Percentiles rank a stretch among this genome's conserved stretches.
Conservation (phyloP, 768 basidiomycete genomes). For the Rubroboletus pulcherrimus region DNA sequence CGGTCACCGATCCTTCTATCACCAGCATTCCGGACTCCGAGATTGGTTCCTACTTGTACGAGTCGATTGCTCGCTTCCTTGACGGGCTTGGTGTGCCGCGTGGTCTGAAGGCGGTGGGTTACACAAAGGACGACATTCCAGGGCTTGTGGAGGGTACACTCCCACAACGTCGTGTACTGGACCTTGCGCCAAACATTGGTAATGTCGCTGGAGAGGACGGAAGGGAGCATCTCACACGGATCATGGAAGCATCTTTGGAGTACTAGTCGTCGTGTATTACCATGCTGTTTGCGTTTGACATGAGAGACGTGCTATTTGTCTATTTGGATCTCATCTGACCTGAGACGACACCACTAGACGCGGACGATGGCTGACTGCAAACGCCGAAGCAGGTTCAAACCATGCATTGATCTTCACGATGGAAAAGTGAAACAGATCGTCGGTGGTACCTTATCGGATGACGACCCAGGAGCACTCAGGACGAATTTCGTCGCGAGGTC, state of each 20-base stretch:
- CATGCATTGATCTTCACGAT: slow-evolving; percentile 95
- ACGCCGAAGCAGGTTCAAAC: slow-evolving; percentile 61
- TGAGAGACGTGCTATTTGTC: neutral
- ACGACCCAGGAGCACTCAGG: slow-evolving; percentile 53
- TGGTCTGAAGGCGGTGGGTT: slow-evolving; percentile 80
- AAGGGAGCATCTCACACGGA: slow-evolving; percentile 71
- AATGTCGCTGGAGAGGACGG: slow-evolving; percentile 82
- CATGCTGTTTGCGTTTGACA: slow-evolving; percentile 7
- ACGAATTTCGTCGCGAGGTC: slow-evolving; percentile 93
- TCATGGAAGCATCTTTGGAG: slow-evolving; percentile 76
- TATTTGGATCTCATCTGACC: neutral
- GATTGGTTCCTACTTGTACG: slow-evolving; percentile 73
- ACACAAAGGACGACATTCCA: slow-evolving; percentile 60
- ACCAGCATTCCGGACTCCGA: slow-evolving; percentile 73
- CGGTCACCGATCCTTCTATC: slow-evolving; percentile 65
- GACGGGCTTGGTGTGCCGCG: slow-evolving; percentile 82
- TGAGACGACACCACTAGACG: neutral
- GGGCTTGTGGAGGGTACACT: slow-evolving; percentile 87
- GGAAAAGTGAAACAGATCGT: slow-evolving; percentile 98
- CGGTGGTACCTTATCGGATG: slow-evolving; percentile 84
- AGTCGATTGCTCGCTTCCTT: slow-evolving; percentile 85
- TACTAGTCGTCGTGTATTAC: slow-evolving; percentile 43
- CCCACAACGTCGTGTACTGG: slow-evolving; percentile 88
- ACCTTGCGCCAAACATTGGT: slow-evolving; percentile 88
- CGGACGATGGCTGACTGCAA: slow-evolving; percentile 19